phyloP scores from a whole-genome alignment of 192 early-diverging fungal genomes.

The Glomus cerebriforme region DNA sequence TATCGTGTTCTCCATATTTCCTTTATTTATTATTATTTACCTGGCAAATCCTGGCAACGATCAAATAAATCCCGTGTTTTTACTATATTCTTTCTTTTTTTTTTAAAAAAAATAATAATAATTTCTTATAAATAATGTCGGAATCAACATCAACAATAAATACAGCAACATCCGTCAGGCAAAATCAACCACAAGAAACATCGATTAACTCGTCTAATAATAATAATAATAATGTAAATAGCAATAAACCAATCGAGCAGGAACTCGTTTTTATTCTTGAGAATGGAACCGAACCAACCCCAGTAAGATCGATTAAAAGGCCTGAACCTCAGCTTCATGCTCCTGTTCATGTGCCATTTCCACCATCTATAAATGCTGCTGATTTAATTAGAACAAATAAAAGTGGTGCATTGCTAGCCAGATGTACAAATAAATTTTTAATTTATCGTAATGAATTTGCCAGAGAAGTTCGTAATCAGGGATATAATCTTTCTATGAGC shows the following conservation, averaged over 20 bases:
- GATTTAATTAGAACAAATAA: slow-evolving; percentile 23
- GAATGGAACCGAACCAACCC: not conserved
- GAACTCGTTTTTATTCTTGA: slow-evolving; percentile 21
- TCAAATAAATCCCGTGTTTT: no score
- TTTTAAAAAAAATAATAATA: not conserved
- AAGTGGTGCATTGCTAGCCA: slow-evolving; percentile 14
- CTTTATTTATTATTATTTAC: no score
- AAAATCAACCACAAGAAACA: not conserved
- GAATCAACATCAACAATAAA: not conserved
- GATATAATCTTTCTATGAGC: slow-evolving; percentile 32
- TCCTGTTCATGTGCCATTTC: slow-evolving; percentile 25
- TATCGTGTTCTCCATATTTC: no score
- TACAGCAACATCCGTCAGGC: no score
- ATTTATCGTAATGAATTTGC: slow-evolving; percentile 35
- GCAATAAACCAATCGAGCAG: not conserved
- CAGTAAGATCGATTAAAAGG: slow-evolving; percentile 12
- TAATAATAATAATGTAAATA: not conserved
- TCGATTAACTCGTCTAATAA: not conserved
- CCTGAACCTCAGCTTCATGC: slow-evolving; percentile 1
- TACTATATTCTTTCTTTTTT: not conserved
- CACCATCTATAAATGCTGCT: slow-evolving; percentile 15
- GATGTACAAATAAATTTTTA: slow-evolving; percentile 33
- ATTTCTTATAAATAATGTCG: no score
- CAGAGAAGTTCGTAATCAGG: slow-evolving; percentile 8
- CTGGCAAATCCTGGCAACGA: no score